These are phyloP conservation scores for Erodium texanum DNA, from an alignment of 441 rosid species.

Conservation along the genomic window DNA sequence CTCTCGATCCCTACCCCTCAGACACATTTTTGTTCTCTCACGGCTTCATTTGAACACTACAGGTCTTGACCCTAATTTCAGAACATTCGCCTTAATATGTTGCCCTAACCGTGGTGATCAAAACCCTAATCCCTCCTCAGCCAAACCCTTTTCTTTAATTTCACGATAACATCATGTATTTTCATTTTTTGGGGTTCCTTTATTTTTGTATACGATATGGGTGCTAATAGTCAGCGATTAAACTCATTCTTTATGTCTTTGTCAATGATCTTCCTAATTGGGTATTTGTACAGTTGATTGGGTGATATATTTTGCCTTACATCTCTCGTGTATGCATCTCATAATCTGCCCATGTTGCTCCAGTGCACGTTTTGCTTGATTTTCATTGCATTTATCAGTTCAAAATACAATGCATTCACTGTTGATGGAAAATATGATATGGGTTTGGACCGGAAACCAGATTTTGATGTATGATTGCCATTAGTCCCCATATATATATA, in stretches of 20 bases:
- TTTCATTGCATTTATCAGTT: neutral
- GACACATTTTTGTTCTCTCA: neutral
- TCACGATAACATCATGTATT: neutral
- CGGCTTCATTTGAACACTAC: neutral
- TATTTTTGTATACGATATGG: neutral
- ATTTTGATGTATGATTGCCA: neutral
- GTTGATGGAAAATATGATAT: neutral
- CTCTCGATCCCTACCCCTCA: constrained; percentile 3
- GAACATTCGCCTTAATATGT: neutral
- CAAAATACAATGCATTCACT: neutral
- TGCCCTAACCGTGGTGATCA: constrained; percentile 2
- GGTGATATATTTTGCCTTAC: neutral
- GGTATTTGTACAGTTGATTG: neutral
- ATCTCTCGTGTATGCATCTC: neutral
- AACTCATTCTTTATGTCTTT: neutral
- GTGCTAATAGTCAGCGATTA: neutral
- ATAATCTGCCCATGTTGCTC: neutral
- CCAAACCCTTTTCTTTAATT: constrained; percentile 4
- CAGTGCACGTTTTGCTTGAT: neutral
- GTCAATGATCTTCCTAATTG: neutral
- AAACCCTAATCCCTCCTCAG: constrained; percentile 6
- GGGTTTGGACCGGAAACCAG: neutral
- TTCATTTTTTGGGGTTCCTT: neutral
- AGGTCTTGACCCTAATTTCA: neutral
- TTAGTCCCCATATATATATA: neutral